A percentile compares a stretch with the other conserved stretches of the same genome.
These are phyloP conservation scores for Xerocomellus chrysenteron DNA, from an alignment of 768 basidiomycete species.

Conservation along the genomic window DNA sequence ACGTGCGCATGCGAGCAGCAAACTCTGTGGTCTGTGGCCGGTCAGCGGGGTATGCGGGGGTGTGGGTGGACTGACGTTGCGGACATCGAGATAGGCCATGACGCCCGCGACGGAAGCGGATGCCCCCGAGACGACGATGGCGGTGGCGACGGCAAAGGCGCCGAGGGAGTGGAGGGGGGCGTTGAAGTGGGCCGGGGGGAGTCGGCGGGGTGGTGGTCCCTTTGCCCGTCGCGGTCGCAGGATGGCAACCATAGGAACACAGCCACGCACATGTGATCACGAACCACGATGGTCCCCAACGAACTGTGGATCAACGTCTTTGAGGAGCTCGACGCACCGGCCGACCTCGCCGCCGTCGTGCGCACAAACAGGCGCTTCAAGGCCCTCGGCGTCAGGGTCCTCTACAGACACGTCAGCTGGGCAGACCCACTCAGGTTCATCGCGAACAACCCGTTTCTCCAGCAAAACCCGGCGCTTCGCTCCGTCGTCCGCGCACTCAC, in stretches of 20 bases:
- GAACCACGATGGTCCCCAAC: slow-evolving; percentile 30
- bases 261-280: slow-evolving; percentile 1
- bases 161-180: slow-evolving; percentile 55
- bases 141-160: slow-evolving; percentile 65
- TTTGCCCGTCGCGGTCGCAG: no score
- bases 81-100: slow-evolving; percentile 50
- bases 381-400: slow-evolving; percentile 26
- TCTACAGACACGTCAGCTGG: slow-evolving; percentile 39
- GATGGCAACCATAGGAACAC: neutral
- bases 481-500: slow-evolving; percentile 23
- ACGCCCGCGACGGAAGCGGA: slow-evolving; percentile 46
- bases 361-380: slow-evolving; percentile 33
- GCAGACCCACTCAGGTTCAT: slow-evolving; percentile 27
- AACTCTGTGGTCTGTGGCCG: slow-evolving; percentile 54
- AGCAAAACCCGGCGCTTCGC: slow-evolving; percentile 2
- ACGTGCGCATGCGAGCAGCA: slow-evolving; percentile 51
- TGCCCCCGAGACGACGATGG: slow-evolving; percentile 51
- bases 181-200: slow-evolving; percentile 37
- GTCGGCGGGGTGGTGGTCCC: no score
- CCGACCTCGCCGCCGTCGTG: slow-evolving; percentile 34
- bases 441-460: slow-evolving; percentile 21
- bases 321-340: slow-evolving; percentile 30
- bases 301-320: slow-evolving; percentile 42
- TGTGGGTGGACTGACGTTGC: slow-evolving; percentile 40
- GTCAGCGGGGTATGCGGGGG: neutral